phyloP scores from a whole-genome alignment of 2,329 filamentous ascomycete genomes.

The Aspergillus thermomutatus region DNA sequence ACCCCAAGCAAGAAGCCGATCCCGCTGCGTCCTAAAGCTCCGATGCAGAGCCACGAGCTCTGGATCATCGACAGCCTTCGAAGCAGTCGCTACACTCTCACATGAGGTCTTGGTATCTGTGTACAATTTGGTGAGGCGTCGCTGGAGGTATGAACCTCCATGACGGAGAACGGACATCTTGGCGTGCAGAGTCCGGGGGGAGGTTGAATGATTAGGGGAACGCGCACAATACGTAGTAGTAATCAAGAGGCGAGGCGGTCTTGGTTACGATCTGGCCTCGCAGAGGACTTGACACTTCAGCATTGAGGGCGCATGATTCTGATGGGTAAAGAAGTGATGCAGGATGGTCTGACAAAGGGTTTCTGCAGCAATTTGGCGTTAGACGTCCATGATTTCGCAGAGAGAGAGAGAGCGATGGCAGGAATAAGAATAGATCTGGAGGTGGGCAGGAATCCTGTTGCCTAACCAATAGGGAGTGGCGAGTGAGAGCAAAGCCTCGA shows the following conservation, averaged over 20 bases:
- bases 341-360: not conserved
- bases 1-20: constrained; percentile 62
- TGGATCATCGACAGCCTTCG: constrained; percentile 48
- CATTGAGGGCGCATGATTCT: not conserved
- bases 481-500: constrained; percentile 24
- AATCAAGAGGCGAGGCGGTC: constrained; percentile 1
- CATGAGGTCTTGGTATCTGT: constrained; percentile 62
- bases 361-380: not conserved
- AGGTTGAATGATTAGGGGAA: constrained; percentile 6
- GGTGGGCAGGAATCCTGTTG: constrained; percentile 39
- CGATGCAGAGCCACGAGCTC: constrained; percentile 56
- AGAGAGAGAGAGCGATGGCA: constrained; percentile 1
- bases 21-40: constrained; percentile 62
- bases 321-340: not conserved
- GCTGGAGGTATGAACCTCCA: constrained; percentile 43
- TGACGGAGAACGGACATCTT: constrained; percentile 47
- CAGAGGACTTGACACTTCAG: not conserved
- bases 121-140: constrained; percentile 59
- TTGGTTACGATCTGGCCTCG: constrained; percentile 7
- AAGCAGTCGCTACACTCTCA: constrained; percentile 51
- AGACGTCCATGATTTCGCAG: not conserved
- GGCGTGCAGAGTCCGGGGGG: constrained; percentile 16
- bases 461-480: constrained; percentile 40
- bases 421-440: constrained; percentile 26
- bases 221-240: constrained; percentile 13